These are phyloP conservation scores for Debaryomyces singareniensis DNA, from an alignment of 1,139 yeast genomes.

Conservation along the genomic window DNA sequence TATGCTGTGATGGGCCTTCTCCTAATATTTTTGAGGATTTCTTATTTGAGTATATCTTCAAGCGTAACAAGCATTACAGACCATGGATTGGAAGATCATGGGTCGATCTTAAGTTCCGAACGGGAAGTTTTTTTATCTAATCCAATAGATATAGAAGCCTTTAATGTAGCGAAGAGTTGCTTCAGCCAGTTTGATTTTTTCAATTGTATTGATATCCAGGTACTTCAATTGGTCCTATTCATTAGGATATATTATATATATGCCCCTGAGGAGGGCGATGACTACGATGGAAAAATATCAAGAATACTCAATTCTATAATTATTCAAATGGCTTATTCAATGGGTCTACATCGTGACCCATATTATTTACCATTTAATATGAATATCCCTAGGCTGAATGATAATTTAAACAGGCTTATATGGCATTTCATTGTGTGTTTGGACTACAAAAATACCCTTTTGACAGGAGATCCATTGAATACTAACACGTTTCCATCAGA, in stretches of 20 bases:
- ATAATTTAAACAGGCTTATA: constrained; percentile 39
- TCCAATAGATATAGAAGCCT: constrained; percentile 19
- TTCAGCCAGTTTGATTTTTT: constrained; percentile 29
- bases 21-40: constrained; percentile 18
- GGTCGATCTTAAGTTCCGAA: constrained; percentile 9
- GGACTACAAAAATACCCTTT: constrained; percentile 13
- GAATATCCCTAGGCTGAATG: constrained; percentile 20
- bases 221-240: constrained; percentile 43
- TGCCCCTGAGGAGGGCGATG: constrained; percentile 47
- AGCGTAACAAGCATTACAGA: constrained; percentile 12
- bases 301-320: constrained; percentile 29
- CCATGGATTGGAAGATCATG: constrained; percentile 8
- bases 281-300: constrained; percentile 43
- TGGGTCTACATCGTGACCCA: constrained; percentile 43
- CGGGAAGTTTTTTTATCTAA: constrained; percentile 16
- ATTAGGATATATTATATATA: constrained; percentile 30
- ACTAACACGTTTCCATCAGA: constrained; percentile 3
- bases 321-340: constrained; percentile 33
- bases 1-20: constrained; percentile 21
- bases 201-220: constrained; percentile 33
- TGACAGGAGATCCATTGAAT: constrained; percentile 6
- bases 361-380: constrained; percentile 12
- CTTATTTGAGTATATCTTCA: constrained; percentile 21
- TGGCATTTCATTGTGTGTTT: constrained; percentile 33
- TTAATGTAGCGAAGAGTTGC: constrained; percentile 26